Evolutionary conservation across 148 eudicot genomes (phyloP).

Genomic region (Pharnaceum exiguum): DNA sequence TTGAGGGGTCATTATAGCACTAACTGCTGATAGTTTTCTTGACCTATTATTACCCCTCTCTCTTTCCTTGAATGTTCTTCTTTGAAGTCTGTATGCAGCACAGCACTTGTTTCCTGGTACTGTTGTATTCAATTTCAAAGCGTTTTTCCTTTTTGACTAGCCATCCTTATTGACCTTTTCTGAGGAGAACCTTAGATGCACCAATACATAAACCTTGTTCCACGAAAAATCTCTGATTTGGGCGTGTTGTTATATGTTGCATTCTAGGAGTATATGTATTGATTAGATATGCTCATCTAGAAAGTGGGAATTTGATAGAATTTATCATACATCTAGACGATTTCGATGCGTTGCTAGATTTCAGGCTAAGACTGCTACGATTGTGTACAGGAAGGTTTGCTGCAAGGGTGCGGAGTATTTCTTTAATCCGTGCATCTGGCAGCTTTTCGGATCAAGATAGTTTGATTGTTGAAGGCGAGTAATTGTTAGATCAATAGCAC

Average conservation of each 20-base stretch:
- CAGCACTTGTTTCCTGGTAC: not conserved
- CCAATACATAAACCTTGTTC: no score
- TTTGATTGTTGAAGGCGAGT: not conserved
- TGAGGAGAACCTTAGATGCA: no score
- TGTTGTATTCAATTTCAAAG: constrained; percentile 1
- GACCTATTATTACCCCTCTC: no score
- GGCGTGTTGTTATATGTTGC: no score
- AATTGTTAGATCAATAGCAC: constrained; percentile 1
- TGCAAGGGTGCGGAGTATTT: not conserved
- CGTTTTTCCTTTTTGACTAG: not conserved
- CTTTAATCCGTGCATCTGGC: not conserved
- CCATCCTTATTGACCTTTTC: not conserved
- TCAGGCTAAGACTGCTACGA: constrained; percentile 1
- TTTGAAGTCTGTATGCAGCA: not conserved
- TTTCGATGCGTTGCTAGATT: not conserved
- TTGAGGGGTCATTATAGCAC: no score
- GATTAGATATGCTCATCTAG: no score
- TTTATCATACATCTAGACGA: constrained; percentile 2
- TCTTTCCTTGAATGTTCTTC: constrained; percentile 1
- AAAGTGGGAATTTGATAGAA: not conserved
- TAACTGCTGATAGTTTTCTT: no score
- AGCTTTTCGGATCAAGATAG: not conserved
- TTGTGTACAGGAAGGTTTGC: constrained; percentile 2
- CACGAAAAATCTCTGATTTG: no score
- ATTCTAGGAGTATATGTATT: not conserved